Percentiles rank a stretch among this genome's conserved stretches.
phyloP scores from a whole-genome alignment of 2,329 filamentous ascomycete species.

The Apiospora arundinis region DNA sequence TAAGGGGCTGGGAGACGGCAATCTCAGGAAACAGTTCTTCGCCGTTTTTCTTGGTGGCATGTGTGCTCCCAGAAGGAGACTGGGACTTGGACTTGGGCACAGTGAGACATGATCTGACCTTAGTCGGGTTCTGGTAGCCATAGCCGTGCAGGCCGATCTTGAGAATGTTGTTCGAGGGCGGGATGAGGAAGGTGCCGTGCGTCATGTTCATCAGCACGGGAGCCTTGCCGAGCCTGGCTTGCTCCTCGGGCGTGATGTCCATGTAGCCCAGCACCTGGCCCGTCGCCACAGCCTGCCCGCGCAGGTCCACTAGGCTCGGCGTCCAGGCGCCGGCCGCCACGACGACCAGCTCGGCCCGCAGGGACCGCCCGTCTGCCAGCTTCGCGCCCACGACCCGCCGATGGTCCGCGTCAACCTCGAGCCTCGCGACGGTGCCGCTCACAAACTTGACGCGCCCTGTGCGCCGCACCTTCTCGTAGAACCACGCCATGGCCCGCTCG shows the following conservation, averaged over 20 bases:
- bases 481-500: slow-evolving; percentile 70
- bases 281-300: slow-evolving; percentile 78
- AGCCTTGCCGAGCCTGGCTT: slow-evolving; percentile 65
- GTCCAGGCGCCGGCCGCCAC: slow-evolving; percentile 91
- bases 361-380: slow-evolving; percentile 53
- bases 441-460: slow-evolving; percentile 63
- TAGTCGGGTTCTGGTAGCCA: slow-evolving; percentile 66
- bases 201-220: slow-evolving; percentile 78
- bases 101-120: slow-evolving; percentile 36
- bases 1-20: slow-evolving; percentile 48
- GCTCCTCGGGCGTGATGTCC: slow-evolving; percentile 74
- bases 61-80: not conserved
- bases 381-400: slow-evolving; percentile 62
- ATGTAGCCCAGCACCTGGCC: slow-evolving; percentile 85
- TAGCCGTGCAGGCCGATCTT: slow-evolving; percentile 75
- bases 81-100: slow-evolving; percentile 22
- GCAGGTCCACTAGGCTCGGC: slow-evolving; percentile 75
- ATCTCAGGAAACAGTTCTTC: slow-evolving; percentile 21
- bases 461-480: slow-evolving; percentile 60
- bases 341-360: slow-evolving; percentile 75
- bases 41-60: not conserved
- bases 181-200: slow-evolving; percentile 77
- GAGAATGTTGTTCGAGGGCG: slow-evolving; percentile 65
- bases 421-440: slow-evolving; percentile 53
- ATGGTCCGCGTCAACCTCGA: slow-evolving; percentile 42